Evolutionary conservation across 2,329 filamentous ascomycete species (phyloP).

Genomic region (Xylaria sp.): DNA sequence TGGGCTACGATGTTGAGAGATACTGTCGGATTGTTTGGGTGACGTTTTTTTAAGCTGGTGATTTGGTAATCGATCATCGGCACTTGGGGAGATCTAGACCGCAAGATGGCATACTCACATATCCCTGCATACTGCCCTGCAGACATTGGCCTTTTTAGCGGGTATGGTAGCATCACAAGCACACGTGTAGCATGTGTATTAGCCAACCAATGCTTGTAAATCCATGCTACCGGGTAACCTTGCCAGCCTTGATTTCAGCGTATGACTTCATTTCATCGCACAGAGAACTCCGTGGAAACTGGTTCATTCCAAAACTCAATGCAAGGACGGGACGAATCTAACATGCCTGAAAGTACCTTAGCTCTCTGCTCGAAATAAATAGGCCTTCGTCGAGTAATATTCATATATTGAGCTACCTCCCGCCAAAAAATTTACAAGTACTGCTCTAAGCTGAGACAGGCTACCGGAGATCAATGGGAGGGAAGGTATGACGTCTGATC

Average conservation of each 20-base stretch:
- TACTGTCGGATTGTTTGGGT: too few relatives aligned
- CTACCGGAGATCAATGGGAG: too few relatives aligned
- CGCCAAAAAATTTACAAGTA: background rate
- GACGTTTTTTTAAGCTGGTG: background rate
- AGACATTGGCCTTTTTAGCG: background rate
- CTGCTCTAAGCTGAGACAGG: background rate
- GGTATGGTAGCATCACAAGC: background rate
- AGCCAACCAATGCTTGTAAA: constrained; percentile 8
- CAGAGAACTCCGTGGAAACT: background rate
- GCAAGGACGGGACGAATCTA: too few relatives aligned
- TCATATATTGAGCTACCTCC: background rate
- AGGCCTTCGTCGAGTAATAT: background rate
- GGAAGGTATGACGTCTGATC: background rate
- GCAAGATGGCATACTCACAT: background rate
- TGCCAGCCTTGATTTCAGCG: constrained; percentile 29
- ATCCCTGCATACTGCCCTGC: background rate
- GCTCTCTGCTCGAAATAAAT: background rate
- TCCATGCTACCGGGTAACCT: constrained; percentile 17
- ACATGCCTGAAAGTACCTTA: background rate
- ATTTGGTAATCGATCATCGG: constrained; percentile 9
- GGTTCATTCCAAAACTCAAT: background rate
- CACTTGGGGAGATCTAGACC: constrained; percentile 18
- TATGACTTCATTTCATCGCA: constrained; percentile 10
- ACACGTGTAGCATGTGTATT: constrained; percentile 7
- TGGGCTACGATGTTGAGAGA: too few relatives aligned